These are phyloP conservation scores for Prosopis cineraria DNA, from an alignment of 306 rosid species.

Conservation along the genomic window DNA sequence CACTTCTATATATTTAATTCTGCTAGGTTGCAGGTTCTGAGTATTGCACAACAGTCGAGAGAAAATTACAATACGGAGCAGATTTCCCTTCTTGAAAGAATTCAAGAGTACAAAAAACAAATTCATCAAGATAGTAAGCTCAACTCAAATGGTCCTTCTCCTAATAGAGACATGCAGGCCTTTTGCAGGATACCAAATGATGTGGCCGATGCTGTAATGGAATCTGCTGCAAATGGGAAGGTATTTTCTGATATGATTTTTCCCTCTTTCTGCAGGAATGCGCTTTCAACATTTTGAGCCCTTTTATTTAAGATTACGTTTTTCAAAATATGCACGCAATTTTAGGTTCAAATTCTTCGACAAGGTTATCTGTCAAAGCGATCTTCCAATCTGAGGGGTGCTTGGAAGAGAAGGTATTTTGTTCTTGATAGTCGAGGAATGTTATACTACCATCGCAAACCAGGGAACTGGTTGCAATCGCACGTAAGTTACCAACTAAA, in stretches of 20 bases:
- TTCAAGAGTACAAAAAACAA: constrained; percentile 62
- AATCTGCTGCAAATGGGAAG: constrained; percentile 76
- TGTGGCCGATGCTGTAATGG: constrained; percentile 63
- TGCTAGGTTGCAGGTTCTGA: constrained; percentile 57
- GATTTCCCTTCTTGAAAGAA: constrained; percentile 62
- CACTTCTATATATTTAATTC: not conserved
- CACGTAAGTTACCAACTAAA: constrained; percentile 55
- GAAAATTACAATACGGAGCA: constrained; percentile 76
- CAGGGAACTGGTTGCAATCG: constrained; percentile 46
- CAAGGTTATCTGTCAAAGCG: constrained; percentile 88
- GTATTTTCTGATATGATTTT: constrained; percentile 35
- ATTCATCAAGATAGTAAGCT: constrained; percentile 51
- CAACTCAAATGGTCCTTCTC: constrained; percentile 49
- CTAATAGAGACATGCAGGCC: constrained; percentile 51
- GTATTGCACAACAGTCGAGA: constrained; percentile 69
- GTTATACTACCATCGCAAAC: constrained; percentile 82
- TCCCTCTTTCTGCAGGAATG: constrained; percentile 6
- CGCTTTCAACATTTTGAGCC: not conserved
- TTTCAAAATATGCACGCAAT: constrained; percentile 19
- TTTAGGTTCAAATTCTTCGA: constrained; percentile 70
- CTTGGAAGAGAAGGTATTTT: constrained; percentile 85
- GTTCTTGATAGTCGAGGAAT: constrained; percentile 82
- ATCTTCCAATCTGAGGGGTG: constrained; percentile 77
- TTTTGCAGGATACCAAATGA: constrained; percentile 54
- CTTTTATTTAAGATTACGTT: constrained; percentile 6